Conservation (phyloP, 1,284 basidiomycete species). For the Ganoderma resinaceum region DNA sequence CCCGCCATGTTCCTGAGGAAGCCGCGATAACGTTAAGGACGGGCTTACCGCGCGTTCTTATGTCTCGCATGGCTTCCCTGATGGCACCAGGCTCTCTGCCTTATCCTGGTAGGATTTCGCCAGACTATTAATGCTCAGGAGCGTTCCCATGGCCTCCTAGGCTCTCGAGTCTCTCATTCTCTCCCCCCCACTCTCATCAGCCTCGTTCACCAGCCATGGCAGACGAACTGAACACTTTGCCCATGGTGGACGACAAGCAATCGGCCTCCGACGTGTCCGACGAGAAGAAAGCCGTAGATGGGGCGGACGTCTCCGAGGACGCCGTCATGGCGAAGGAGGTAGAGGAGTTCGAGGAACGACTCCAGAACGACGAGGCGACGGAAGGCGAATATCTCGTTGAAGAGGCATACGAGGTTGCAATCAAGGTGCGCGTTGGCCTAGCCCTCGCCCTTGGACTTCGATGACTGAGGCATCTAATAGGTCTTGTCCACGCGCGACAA, state of each 20-base stretch:
- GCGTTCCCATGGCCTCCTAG: background rate
- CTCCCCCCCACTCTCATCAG: background rate
- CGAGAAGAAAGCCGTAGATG: conserved; percentile 33
- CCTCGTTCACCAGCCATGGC: conserved; percentile 26
- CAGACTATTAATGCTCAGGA: background rate
- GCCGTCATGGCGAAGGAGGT: conserved; percentile 38
- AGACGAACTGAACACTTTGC: conserved; percentile 21
- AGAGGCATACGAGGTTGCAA: conserved; percentile 45
- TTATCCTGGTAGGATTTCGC: background rate
- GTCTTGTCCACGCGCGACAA: conserved; percentile 48
- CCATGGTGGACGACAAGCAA: conserved; percentile 32
- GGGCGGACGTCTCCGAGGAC: conserved; percentile 30
- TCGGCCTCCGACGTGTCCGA: conserved; percentile 29
- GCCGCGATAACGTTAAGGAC: background rate
- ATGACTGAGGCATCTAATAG: conserved; percentile 22
- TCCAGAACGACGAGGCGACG: conserved; percentile 39
- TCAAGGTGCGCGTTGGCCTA: conserved; percentile 40
- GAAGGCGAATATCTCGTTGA: conserved; percentile 43
- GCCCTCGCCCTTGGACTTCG: background rate
- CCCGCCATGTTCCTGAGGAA: background rate
- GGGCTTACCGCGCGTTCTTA: background rate
- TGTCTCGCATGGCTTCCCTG: background rate
- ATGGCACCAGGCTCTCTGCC: background rate
- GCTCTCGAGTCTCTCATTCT: background rate
- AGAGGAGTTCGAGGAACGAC: conserved; percentile 47